Percentiles rank a stretch among this genome's conserved stretches.
Conservation (phyloP, 2,329 filamentous ascomycete genomes). For the Venturia oleaginea region DNA sequence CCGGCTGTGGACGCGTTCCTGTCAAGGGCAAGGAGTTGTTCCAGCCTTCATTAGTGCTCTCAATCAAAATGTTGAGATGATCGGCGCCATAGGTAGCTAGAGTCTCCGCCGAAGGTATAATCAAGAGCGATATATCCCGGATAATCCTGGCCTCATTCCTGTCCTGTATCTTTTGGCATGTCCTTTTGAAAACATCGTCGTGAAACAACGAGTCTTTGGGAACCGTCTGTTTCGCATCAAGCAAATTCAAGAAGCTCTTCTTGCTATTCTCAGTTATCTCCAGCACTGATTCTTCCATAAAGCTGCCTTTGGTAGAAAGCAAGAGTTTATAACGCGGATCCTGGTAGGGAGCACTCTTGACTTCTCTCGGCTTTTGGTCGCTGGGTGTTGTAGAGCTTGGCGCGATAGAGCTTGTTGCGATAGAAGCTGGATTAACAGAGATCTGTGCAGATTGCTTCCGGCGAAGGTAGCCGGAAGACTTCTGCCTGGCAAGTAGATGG, state of each 20-base stretch:
- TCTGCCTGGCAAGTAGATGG: slow-evolving; percentile 25
- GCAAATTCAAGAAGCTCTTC: slow-evolving; percentile 22
- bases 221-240: slow-evolving; percentile 24
- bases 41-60: slow-evolving; percentile 15
- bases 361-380: slow-evolving; percentile 17
- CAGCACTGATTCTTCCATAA: slow-evolving; percentile 28
- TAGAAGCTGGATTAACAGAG: slow-evolving; percentile 17
- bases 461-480: slow-evolving; percentile 20
- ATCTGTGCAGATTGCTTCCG: slow-evolving; percentile 17
- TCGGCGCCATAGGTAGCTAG: slow-evolving; percentile 21
- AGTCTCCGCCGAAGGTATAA: slow-evolving; percentile 33
- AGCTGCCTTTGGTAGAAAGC: slow-evolving; percentile 33
- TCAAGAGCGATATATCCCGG: slow-evolving; percentile 29
- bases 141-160: slow-evolving; percentile 29
- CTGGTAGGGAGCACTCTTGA: slow-evolving; percentile 21
- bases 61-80: slow-evolving; percentile 10
- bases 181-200: slow-evolving; percentile 29
- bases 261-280: slow-evolving; percentile 28
- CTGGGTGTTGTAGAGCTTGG: slow-evolving; percentile 13
- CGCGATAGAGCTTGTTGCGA: no score
- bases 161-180: slow-evolving; percentile 25
- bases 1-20: slow-evolving; percentile 33
- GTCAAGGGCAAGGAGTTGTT: slow-evolving; percentile 30
- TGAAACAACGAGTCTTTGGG: slow-evolving; percentile 30
- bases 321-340: slow-evolving; percentile 28